Base-by-base conservation (phyloP, 83 land plant species). In the Thuja plicata region DNA sequence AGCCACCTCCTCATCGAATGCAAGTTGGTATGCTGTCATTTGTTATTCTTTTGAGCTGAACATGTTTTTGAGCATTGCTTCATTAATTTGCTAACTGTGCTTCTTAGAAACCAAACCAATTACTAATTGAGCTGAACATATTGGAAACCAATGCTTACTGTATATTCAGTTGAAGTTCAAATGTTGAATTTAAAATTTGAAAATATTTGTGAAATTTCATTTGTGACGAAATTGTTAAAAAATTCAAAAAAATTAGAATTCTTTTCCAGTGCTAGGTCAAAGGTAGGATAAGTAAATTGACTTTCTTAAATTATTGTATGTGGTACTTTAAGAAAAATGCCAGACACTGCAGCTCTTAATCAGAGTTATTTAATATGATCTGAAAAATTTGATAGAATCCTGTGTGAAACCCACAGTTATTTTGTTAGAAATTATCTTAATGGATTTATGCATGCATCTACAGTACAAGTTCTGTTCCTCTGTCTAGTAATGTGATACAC, bases 1-100 rank as follows among this genome's bases (percentile, higher is more conserved):
- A 80, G 55, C 87, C 92, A 12, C 94, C 89, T 43, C 94, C 96
- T 48, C 97, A 95, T 92, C 92, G 97, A 70, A 95, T 95, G 97
- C 94, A 95, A 91, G 71, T 93, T 43, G 96, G 97, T 95, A 89
- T 54, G 90, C 54, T 45, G 50, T 50, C 48, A 46, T 84, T 45
- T n/a, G 1, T 88, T 87, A 32, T 88, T 83, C 12, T 12, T 43
- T 24, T 76, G 38, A 35, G 38, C 15, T 76, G 38, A 76, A 34
- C 17, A 34, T 34, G 35, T 32, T 34, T 35, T 83, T 83, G 57
- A 45, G 85, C 50, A 48, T n/a, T 45, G 32, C 35, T 83, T 46
- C 19, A n/a, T n/a, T 17, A 83, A 83, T 13, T n/a, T 48, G 50
- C 10, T 48, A 27, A 3, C 6, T 45, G 30, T 81, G 48, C 48